Evolutionary conservation across 306 rosid species (phyloP), one percentile per base, ranked within the genome.

Genomic region (Sphenostylis stenocarpa): DNA sequence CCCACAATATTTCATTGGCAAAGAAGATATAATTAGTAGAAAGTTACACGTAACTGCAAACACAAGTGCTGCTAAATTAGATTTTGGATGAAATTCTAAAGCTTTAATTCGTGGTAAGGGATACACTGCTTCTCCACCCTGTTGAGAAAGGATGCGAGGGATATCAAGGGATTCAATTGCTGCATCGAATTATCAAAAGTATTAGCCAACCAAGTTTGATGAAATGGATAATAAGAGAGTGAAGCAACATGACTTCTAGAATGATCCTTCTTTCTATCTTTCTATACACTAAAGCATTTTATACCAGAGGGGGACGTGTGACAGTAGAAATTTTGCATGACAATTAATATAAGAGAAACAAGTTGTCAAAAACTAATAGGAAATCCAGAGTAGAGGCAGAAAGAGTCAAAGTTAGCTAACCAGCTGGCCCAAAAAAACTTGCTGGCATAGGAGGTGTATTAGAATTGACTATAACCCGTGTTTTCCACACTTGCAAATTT

Each of bases 51-150:
- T 84, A 91, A 96, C 99, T 87, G 94, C 86, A 82, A 96, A 96
- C 73, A 92, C 89, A 36, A 92, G 81, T 56, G 97, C 94, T 26
- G 96, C 97, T 63, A 96, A 82, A 91, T 92, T 96, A 48, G 84
- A 84, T 87, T 92, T 96, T n/a, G 96, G 82, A 87, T 96, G 99
- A 85, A 91, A 88, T 88, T 92, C 97, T 77, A 96, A 64, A 47
- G 91, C 69, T 87, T 87, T 92, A 43, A 96, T 92, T 45, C 87
- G 90, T 0, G 99, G 99, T 58, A 96, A 80, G 66, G 99, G 98
- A 82, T 96, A 96, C 79, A 85, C 97, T 72, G 97, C 83, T 88
- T 96, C 99, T 84, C 99, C 99, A 52, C 96, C 99, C 87, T 89
- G 96, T 88, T 96, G 98, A 73, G 99, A 96, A 81, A 96, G 98